Evolutionary conservation across 2,329 filamentous ascomycete species (phyloP).

Genomic region (Bretziella fagacearum): DNA sequence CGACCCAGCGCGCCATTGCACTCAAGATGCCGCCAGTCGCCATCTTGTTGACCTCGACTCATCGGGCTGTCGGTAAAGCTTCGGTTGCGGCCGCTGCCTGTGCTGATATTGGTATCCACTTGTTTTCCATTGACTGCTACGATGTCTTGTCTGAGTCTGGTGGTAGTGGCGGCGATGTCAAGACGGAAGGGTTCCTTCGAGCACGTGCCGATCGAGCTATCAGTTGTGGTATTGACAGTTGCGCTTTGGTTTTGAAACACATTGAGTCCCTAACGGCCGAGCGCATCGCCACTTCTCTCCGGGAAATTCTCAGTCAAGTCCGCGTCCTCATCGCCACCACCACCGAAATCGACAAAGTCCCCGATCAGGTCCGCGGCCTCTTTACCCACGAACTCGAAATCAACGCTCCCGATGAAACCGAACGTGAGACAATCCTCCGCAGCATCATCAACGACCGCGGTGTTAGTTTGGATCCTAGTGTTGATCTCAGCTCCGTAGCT

Average conservation of each 20-base stretch:
- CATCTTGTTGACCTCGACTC: slow-evolving; percentile 76
- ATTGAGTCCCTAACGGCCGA: slow-evolving; percentile 84
- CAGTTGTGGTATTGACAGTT: slow-evolving; percentile 69
- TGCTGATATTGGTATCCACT: slow-evolving; percentile 77
- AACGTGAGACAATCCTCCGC: slow-evolving; percentile 72
- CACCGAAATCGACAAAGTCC: slow-evolving; percentile 85
- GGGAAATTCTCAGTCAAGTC: slow-evolving; percentile 63
- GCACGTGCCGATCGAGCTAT: slow-evolving; percentile 77
- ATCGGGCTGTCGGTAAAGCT: slow-evolving; percentile 86
- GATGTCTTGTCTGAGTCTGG: slow-evolving; percentile 81
- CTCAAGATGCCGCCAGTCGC: slow-evolving; percentile 76
- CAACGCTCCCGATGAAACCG: slow-evolving; percentile 76
- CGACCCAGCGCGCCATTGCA: slow-evolving; percentile 71
- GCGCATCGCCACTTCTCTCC: slow-evolving; percentile 69
- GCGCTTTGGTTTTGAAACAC: slow-evolving; percentile 71
- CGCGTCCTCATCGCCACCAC: slow-evolving; percentile 85
- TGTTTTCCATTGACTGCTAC: slow-evolving; percentile 76
- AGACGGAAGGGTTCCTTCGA: slow-evolving; percentile 81
- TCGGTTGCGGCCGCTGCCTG: slow-evolving; percentile 61
- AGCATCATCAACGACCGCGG: slow-evolving; percentile 61
- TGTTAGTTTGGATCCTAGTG: slow-evolving; percentile 61
- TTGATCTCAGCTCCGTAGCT: slow-evolving; percentile 70
- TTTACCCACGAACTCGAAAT: slow-evolving; percentile 96
- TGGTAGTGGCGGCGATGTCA: slow-evolving; percentile 49
- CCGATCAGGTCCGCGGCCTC: slow-evolving; percentile 72